Conservation (phyloP, 2,329 filamentous ascomycete species). For the Lecanoromycetidae sp. region DNA sequence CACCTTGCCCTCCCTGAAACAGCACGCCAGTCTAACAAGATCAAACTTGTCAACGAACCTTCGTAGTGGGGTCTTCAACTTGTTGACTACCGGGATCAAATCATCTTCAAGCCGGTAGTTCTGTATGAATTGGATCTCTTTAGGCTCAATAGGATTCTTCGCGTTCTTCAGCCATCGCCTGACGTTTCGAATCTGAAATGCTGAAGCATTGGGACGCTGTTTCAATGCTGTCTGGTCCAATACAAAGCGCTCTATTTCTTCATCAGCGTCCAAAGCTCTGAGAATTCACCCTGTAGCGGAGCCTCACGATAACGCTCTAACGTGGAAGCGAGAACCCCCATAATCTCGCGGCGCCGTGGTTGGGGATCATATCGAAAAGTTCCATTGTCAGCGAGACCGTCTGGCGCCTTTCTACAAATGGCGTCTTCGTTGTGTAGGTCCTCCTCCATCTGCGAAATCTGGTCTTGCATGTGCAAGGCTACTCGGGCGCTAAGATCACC, state of each 20-base stretch:
- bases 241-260: constrained; percentile 6
- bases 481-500: constrained; percentile 20
- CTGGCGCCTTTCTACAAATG: neutral
- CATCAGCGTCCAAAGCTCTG: neutral
- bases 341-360: neutral
- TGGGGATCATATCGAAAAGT: constrained; percentile 1
- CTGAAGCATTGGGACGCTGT: constrained; percentile 1
- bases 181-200: constrained; percentile 9
- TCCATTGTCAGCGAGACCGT: neutral
- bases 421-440: constrained; percentile 4
- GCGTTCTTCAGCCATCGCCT: constrained; percentile 10
- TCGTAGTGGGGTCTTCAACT: constrained; percentile 8
- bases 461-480: constrained; percentile 20
- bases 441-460: constrained; percentile 15
- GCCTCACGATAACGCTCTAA: constrained; percentile 10
- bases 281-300: neutral
- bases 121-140: constrained; percentile 11
- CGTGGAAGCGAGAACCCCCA: neutral
- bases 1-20: neutral
- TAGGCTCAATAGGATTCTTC: constrained; percentile 8
- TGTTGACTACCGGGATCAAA: constrained; percentile 9
- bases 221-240: constrained; percentile 6
- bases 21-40: neutral
- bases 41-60: constrained; percentile 6
- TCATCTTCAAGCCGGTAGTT: constrained; percentile 13